Evolutionary conservation across 179 eudicot species (phyloP).

Genomic region (Nepenthes alata): DNA sequence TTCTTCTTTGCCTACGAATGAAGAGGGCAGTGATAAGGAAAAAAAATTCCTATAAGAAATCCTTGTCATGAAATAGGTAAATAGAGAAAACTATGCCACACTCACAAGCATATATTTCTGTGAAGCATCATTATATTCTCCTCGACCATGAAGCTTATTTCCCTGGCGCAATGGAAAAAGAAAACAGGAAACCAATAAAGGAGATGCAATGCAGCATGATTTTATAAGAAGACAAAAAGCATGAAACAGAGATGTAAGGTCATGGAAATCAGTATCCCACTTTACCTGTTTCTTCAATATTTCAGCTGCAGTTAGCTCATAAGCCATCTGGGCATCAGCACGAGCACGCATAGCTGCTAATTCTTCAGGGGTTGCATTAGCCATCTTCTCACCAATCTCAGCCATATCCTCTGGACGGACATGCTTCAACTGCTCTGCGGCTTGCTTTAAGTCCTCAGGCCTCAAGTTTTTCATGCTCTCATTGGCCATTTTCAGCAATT

Average conservation of each 20-base stretch:
- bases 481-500: constrained; percentile 81
- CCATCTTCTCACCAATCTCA: constrained; percentile 85
- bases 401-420: constrained; percentile 85
- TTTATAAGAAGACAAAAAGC: too few relatives aligned
- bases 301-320: constrained; percentile 70
- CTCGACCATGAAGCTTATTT: constrained; percentile 74
- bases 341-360: constrained; percentile 74
- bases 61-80: background rate
- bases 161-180: constrained; percentile 39
- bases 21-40: constrained; percentile 5
- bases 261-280: too few relatives aligned
- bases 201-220: background rate
- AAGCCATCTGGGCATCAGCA: constrained; percentile 61
- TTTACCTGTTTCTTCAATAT: constrained; percentile 81
- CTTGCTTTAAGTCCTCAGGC: constrained; percentile 75
- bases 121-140: constrained; percentile 59
- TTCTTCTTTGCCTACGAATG: constrained; percentile 72
- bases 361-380: constrained; percentile 84
- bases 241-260: too few relatives aligned
- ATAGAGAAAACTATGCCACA: constrained; percentile 8
- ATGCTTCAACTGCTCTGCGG: constrained; percentile 87
- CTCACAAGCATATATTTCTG: constrained; percentile 82
- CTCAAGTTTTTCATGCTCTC: constrained; percentile 84
- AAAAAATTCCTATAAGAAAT: background rate
- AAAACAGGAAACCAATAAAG: background rate